Conservation (phyloP, 495 filamentous ascomycete genomes). For the Xylaria bambusicola region DNA sequence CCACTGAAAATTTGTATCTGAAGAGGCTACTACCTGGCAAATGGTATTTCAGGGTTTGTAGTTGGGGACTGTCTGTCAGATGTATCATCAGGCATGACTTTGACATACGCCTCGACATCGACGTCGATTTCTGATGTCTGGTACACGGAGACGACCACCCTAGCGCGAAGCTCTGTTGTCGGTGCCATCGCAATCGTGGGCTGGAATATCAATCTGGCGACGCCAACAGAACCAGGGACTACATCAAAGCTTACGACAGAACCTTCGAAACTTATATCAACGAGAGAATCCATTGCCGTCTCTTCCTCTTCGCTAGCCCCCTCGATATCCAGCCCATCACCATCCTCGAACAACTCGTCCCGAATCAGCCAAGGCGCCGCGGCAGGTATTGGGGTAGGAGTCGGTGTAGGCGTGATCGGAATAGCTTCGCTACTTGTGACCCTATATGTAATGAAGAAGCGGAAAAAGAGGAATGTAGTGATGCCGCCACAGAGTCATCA, state of each 20-base stretch:
- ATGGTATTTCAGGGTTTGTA: conserved; percentile 19
- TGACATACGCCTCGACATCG: conserved; percentile 22
- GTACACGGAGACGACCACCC: conserved; percentile 17
- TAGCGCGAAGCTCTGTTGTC: conserved; percentile 17
- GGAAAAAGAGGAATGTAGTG: conserved; percentile 5
- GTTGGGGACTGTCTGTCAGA: conserved; percentile 22
- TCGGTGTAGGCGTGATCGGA: conserved; percentile 19
- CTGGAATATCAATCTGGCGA: conserved; percentile 20
- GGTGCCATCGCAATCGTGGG: conserved; percentile 24
- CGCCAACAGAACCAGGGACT: conserved; percentile 10
- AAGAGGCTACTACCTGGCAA: conserved; percentile 21
- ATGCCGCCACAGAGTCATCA: not conserved
- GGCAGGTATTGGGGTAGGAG: conserved; percentile 17
- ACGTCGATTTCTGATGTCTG: conserved; percentile 9
- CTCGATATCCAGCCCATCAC: not conserved
- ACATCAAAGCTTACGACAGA: conserved; percentile 1
- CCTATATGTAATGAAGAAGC: conserved; percentile 12
- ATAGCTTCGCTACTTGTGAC: conserved; percentile 6
- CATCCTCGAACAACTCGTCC: conserved; percentile 6
- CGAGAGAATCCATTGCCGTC: not conserved
- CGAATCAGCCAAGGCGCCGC: conserved; percentile 6
- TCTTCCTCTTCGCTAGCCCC: not conserved
- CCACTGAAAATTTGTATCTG: conserved; percentile 5
- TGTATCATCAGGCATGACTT: conserved; percentile 16
- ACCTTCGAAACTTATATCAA: not conserved